Evolutionary conservation across 805 yeast genomes (phyloP).

Genomic region (Starmerella potacharoeniae): DNA sequence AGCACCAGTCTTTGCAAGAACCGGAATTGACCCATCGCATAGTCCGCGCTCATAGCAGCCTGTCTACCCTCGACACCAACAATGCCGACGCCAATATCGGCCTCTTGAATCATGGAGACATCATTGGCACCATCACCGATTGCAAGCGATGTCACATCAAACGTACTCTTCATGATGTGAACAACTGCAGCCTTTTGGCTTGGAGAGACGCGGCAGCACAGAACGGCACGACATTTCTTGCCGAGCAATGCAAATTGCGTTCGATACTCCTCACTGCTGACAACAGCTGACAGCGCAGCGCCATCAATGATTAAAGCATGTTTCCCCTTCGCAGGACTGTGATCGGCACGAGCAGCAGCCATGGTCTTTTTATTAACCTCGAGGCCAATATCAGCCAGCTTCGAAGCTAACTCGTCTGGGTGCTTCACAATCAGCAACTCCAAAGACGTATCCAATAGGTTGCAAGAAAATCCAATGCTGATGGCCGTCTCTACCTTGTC

Average conservation of each 20-base stretch:
- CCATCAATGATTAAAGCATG: slow-evolving; percentile 65
- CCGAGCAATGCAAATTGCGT: slow-evolving; percentile 56
- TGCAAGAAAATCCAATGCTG: slow-evolving; percentile 71
- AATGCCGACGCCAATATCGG: slow-evolving; percentile 75
- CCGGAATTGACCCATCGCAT: slow-evolving; percentile 70
- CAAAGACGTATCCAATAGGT: slow-evolving; percentile 57
- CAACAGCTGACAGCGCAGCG: slow-evolving; percentile 41
- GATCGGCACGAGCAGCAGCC: slow-evolving; percentile 45
- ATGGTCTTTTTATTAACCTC: slow-evolving; percentile 33
- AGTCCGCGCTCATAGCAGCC: slow-evolving; percentile 79
- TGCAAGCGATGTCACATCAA: slow-evolving; percentile 66
- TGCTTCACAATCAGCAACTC: slow-evolving; percentile 36
- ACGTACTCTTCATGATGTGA: slow-evolving; percentile 46
- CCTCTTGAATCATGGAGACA: slow-evolving; percentile 80
- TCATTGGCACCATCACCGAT: slow-evolving; percentile 84
- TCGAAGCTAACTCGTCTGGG: slow-evolving; percentile 37
- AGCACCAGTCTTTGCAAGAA: slow-evolving; percentile 51
- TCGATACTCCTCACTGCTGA: slow-evolving; percentile 30
- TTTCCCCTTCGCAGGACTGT: slow-evolving; percentile 47
- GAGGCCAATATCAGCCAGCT: slow-evolving; percentile 37
- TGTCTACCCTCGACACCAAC: slow-evolving; percentile 83
- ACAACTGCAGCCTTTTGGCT: slow-evolving; percentile 73
- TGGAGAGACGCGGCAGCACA: slow-evolving; percentile 77
- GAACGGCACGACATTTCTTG: slow-evolving; percentile 64
- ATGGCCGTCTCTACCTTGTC: slow-evolving; percentile 77